Conservation (phyloP, 2,329 filamentous ascomycete genomes). For the Colletotrichum filicis region DNA sequence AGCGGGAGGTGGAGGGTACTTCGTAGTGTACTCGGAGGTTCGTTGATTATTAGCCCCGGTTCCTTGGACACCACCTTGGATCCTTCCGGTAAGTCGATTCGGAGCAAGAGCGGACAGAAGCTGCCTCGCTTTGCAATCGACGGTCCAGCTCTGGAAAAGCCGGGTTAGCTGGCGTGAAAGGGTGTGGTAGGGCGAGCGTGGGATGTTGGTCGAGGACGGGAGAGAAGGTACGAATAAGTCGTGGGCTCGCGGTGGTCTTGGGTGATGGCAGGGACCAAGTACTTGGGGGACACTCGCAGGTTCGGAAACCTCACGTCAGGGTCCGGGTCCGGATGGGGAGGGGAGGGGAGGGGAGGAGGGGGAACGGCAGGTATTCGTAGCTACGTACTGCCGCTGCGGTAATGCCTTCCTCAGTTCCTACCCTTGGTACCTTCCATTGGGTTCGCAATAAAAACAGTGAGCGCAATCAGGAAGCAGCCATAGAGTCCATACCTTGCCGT, state of each 20-base stretch:
- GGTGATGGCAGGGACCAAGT: neutral
- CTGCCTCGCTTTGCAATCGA: neutral
- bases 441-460: neutral
- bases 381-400: no score
- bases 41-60: neutral
- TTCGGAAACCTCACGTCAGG: neutral
- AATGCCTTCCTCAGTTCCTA: no score
- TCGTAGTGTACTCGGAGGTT: conserved; percentile 6
- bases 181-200: neutral
- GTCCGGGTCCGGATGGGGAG: neutral
- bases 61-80: conserved; percentile 1
- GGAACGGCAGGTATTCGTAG: conserved; percentile 4
- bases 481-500: conserved; percentile 9
- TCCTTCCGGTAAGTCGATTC: conserved; percentile 20
- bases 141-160: neutral
- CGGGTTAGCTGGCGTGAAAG: neutral
- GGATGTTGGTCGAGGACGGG: neutral
- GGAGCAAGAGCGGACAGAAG: neutral
- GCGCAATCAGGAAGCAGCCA: neutral
- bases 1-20: conserved; percentile 31
- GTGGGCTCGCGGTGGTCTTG: neutral
- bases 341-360: neutral
- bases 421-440: no score
- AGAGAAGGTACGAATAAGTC: neutral
- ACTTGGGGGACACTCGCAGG: neutral